phyloP scores from a whole-genome alignment of 768 basidiomycete species.

The Leccinum pellstonianum region DNA sequence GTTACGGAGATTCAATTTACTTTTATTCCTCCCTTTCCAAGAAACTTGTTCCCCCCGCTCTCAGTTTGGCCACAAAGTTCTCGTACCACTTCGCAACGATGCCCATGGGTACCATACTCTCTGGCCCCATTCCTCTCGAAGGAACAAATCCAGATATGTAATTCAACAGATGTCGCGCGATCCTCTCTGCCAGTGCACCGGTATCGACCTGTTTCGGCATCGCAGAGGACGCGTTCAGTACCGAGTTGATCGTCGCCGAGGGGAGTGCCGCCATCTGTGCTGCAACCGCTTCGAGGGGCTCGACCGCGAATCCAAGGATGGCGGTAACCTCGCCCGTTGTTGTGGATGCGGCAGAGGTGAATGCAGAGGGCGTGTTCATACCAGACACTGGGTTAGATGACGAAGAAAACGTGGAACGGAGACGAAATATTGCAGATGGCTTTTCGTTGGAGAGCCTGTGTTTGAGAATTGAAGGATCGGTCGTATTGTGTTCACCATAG shows the following conservation, averaged over 20 bases:
- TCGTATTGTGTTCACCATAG: not conserved
- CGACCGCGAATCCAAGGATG: conserved; percentile 76
- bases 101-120: conserved; percentile 59
- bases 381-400: conserved; percentile 33
- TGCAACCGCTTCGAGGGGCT: conserved; percentile 64
- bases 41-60: conserved; percentile 57
- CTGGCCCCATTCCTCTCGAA: conserved; percentile 45
- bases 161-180: conserved; percentile 70
- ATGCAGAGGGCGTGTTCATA: conserved; percentile 34
- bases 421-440: conserved; percentile 84
- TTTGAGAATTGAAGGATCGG: not conserved
- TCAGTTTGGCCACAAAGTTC: conserved; percentile 56
- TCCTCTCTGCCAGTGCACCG: conserved; percentile 22
- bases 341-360: conserved; percentile 28
- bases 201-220: conserved; percentile 13
- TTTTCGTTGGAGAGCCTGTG: conserved; percentile 85
- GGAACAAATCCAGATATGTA: conserved; percentile 66
- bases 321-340: conserved; percentile 57
- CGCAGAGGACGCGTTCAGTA: conserved; percentile 17
- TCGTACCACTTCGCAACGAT: conserved; percentile 74
- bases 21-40: conserved; percentile 43
- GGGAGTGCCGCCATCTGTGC: conserved; percentile 54
- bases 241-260: conserved; percentile 24
- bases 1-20: not conserved
- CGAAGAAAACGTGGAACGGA: conserved; percentile 61